These are phyloP conservation scores for Xylaria sp. DNA, from an alignment of 2,329 filamentous ascomycete genomes.

Conservation along the genomic window DNA sequence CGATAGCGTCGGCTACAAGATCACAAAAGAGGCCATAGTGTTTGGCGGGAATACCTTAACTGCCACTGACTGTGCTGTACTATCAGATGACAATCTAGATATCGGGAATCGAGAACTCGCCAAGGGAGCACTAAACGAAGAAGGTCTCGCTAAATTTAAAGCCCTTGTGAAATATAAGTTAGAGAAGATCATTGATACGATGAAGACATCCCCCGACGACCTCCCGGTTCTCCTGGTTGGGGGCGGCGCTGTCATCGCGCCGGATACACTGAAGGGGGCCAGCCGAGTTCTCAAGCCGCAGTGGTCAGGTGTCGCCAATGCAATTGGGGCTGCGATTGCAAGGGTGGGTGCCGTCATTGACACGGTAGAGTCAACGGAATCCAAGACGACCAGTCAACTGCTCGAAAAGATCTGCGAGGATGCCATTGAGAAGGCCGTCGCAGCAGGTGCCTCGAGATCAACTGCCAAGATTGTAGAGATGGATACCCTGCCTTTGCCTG, in stretches of 20 bases:
- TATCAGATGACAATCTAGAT: slow-evolving; percentile 48
- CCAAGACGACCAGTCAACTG: slow-evolving; percentile 52
- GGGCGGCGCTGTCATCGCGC: slow-evolving; percentile 69
- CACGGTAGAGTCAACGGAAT: slow-evolving; percentile 61
- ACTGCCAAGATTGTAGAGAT: slow-evolving; percentile 63
- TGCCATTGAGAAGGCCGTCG: slow-evolving; percentile 58
- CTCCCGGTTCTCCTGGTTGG: slow-evolving; percentile 71
- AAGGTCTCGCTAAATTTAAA: slow-evolving; percentile 43
- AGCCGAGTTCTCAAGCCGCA: slow-evolving; percentile 66
- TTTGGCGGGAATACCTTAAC: slow-evolving; percentile 69
- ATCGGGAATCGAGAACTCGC: slow-evolving; percentile 55
- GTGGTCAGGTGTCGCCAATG: slow-evolving; percentile 71
- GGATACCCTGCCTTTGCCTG: slow-evolving; percentile 65
- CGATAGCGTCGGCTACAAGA: slow-evolving; percentile 69
- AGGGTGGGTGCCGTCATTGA: slow-evolving; percentile 67
- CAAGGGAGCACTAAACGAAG: slow-evolving; percentile 42
- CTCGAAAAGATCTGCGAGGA: slow-evolving; percentile 54
- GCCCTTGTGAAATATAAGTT: slow-evolving; percentile 45
- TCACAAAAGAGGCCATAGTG: slow-evolving; percentile 63
- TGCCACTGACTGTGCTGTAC: slow-evolving; percentile 65
- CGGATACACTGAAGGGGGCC: slow-evolving; percentile 65
- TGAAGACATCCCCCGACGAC: slow-evolving; percentile 71
- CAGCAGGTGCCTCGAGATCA: slow-evolving; percentile 57
- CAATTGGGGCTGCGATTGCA: slow-evolving; percentile 72
- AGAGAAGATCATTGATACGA: slow-evolving; percentile 62